phyloP scores from a whole-genome alignment of 2,329 filamentous ascomycete genomes.

The Diplodia mutila region DNA sequence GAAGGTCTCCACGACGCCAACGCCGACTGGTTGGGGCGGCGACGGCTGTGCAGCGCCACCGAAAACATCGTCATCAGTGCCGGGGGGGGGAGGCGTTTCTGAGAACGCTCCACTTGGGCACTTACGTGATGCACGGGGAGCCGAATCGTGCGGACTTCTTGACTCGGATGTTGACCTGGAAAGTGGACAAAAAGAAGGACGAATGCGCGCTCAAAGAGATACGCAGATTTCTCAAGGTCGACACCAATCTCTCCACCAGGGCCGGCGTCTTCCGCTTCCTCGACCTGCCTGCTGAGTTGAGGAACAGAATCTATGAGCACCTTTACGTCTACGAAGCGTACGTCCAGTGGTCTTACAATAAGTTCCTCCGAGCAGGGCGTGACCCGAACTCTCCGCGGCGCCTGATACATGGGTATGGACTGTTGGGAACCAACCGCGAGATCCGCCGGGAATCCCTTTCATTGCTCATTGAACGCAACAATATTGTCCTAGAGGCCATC shows the following conservation, averaged over 20 bases:
- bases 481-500: constrained; percentile 1
- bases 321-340: background rate
- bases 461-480: constrained; percentile 2
- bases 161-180: background rate
- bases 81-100: background rate
- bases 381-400: background rate
- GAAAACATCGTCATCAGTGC: constrained; percentile 8
- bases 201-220: constrained; percentile 1
- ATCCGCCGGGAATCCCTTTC: background rate
- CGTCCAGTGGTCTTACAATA: constrained; percentile 4
- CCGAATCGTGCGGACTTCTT: background rate
- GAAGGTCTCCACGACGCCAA: background rate
- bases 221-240: constrained; percentile 7
- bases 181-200: constrained; percentile 2
- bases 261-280: background rate
- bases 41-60: background rate
- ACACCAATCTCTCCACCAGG: background rate
- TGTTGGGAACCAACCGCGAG: constrained; percentile 7
- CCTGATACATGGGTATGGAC: constrained; percentile 1
- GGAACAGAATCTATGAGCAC: constrained; percentile 5
- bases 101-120: constrained; percentile 4
- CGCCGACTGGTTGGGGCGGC: constrained; percentile 4
- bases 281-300: constrained; percentile 5
- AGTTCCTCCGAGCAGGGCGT: background rate
- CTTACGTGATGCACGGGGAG: background rate